Base-by-base conservation (phyloP, 129 eudicot genomes). In the Sambucus nigra region DNA sequence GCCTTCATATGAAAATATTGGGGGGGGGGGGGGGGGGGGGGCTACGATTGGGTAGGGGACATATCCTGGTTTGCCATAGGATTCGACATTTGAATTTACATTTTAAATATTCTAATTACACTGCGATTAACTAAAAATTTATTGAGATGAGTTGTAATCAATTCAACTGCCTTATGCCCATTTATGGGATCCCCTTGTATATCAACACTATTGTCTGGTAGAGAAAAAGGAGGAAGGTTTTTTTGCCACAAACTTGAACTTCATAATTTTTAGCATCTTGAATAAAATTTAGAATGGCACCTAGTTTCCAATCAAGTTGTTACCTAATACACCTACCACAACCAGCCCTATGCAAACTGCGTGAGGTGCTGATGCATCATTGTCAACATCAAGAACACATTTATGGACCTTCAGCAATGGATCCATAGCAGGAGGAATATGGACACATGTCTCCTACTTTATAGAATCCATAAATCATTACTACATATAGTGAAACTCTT, bases 251-350 rank as follows among this genome's bases (percentile, higher is more conserved):
- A 47, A 91, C 94, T 63, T 95, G 79, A 55, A 91, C 74, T 27
- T 50, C 66, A 68, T 89, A 91, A 56, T 63, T 63, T 24, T 95
- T 76, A 39, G 76, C 70, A 60, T 91, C 99, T 73, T 82, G 89
- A 46, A 91, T 75, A 51, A 84, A 69, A 64, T 91, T 85, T 25
- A 91, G 65, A 31, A 89, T 82, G 27, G 87, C 81, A 49, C 98
- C 98, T 68, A 85, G 95, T 73, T 91, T 91, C 98, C 95, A 12
- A 91, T 91, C 86, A 85, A 80, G 73, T 77, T 85, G 47, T 89
- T 95, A 50, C 88, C 98, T 69, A 85, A 94, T 5, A 81, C 54
- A 23, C 81, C 95, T 54, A 95, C 94, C 61, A 89, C 69, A 40
- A 89, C 89, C 55, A 85, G 70, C 67, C 86, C 82, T 35, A 89